Base-by-base conservation (phyloP, 2,329 filamentous ascomycete genomes). In the Massarina eburnea region DNA sequence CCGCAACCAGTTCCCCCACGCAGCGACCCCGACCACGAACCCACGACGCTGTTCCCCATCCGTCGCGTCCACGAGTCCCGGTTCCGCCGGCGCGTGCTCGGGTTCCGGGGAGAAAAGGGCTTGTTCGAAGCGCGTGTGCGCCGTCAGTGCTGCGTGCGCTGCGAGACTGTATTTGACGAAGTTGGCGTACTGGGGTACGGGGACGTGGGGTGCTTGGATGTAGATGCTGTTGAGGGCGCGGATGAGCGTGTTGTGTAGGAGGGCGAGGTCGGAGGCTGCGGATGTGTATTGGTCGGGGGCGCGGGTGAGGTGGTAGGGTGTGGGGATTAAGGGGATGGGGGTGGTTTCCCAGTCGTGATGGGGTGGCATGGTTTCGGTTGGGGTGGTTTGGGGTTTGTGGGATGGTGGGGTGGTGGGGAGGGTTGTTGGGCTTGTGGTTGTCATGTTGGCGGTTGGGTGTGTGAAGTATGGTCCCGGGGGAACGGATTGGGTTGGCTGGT, bases 181-280 rank as follows among this genome's bases (percentile, higher is more conserved):
- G 61, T 80, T 77, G 38, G 67, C 61, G 61, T 77, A 77, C 61
- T 84, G 80, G n/a, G 64, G 62, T 2, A 75, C 72, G 8, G 72
- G 62, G 33, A 84, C 65, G 54, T 78, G 71, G 9, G 53, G 74
- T 1, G 80, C 81, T 62, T 85, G 82, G 32, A 78, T 75, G 61
- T 80, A 83, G 59, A 86, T 83, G 57, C 76, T 79, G 66, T 86
- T 85, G 72, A 80, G 83, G 43, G 81, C 80, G 33, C 82, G 80
- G 51, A 85, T 78, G 57, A 85, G 79, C 45, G 78, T 71, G 57
- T 85, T 85, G 72, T 85, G 81, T 39, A 83, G 70, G 41, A 84
- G 64, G 3, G 76, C 74, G 81, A 84, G 85, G 65, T 85, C 79
- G 14, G 80, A 81, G 0, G 82, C 80, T 18, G 79, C 79, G 0